Evolutionary conservation across 2,329 filamentous ascomycete genomes (phyloP), one percentile per base, ranked within the genome.

Genomic region (Pseudopithomyces chartarum): DNA sequence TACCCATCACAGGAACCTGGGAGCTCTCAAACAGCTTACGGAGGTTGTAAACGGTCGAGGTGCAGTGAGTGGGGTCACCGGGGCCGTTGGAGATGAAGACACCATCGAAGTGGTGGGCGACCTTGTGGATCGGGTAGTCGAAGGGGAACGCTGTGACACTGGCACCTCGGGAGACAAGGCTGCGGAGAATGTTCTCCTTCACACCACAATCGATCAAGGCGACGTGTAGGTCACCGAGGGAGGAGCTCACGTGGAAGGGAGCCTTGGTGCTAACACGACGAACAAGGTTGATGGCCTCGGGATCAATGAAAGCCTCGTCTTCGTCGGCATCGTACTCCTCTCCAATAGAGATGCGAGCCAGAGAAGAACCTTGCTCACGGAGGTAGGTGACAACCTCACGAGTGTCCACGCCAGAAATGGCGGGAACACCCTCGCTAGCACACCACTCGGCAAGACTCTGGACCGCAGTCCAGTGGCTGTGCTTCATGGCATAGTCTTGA

Each of bases 21-120:
- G 92, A 97, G 22, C 87, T 88, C 77, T 96, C 91, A 86, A 99
- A 97, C 70, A 99, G 81, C 71, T 92, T 90, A 69, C 85, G 85
- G 54, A 99, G 86, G 82, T 96, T 93, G 85, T 96, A 94, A 63
- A 96, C 92, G 39, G 95, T 97, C 71, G 92, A 87, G 74, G 92
- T 90, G 83, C 93, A 97, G 81, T 99, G 95, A 40, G 93, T 98
- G 68, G 95, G 95, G 80, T 99, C 95, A 80, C 95, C 95, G 26
- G 95, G 95, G 58, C 95, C 95, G 81, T 99, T 99, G 79, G 92
- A 97, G 81, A 98, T 97, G 85, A 99, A 99, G 73, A 99, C 89
- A 73, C 95, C 95, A 69, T 99, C 95, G 70, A 97, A 98, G 84
- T 98, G 92, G 79, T 96, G 90, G 55, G 95, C 91, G 36, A 97